Conservation (phyloP, 768 basidiomycete genomes). For the Lyophyllum atratum region DNA sequence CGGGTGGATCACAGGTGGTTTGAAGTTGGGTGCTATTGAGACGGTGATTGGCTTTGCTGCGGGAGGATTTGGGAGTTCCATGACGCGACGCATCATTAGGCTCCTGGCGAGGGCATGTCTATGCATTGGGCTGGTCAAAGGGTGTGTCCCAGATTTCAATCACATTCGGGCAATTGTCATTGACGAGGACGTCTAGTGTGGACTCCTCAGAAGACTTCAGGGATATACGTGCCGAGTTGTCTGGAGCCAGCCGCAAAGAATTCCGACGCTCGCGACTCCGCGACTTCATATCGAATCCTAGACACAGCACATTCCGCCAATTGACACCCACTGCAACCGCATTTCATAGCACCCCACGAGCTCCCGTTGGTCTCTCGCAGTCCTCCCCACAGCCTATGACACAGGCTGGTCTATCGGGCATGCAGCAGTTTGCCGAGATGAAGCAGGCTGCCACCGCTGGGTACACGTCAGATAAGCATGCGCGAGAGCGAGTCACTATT, state of each 20-base stretch:
- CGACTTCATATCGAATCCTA: slow-evolving; percentile 56
- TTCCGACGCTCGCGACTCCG: slow-evolving; percentile 38
- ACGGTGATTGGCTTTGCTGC: slow-evolving; percentile 62
- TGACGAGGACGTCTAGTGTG: slow-evolving; percentile 35
- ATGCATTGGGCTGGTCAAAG: slow-evolving; percentile 65
- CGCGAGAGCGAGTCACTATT: slow-evolving; percentile 50
- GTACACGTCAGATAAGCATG: not conserved
- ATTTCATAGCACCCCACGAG: slow-evolving; percentile 38
- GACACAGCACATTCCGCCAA: slow-evolving; percentile 53
- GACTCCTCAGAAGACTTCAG: slow-evolving; percentile 57
- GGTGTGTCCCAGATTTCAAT: slow-evolving; percentile 43
- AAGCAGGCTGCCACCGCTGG: slow-evolving; percentile 9
- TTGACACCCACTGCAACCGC: slow-evolving; percentile 46
- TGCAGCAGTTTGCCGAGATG: slow-evolving; percentile 24
- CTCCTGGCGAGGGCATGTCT: slow-evolving; percentile 54
- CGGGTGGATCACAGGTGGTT: slow-evolving; percentile 62
- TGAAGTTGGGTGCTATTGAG: slow-evolving; percentile 68
- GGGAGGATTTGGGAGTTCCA: slow-evolving; percentile 49
- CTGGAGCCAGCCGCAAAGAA: slow-evolving; percentile 10
- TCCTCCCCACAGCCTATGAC: slow-evolving; percentile 9
- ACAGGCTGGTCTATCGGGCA: slow-evolving; percentile 2
- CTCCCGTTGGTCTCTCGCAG: slow-evolving; percentile 15
- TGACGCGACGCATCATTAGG: slow-evolving; percentile 62
- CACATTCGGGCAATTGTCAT: not conserved
- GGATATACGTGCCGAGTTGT: slow-evolving; percentile 42